Evolutionary conservation across 2,329 filamentous ascomycete species (phyloP), one percentile per base, ranked within the genome.

Genomic region (Phialophora tarda): DNA sequence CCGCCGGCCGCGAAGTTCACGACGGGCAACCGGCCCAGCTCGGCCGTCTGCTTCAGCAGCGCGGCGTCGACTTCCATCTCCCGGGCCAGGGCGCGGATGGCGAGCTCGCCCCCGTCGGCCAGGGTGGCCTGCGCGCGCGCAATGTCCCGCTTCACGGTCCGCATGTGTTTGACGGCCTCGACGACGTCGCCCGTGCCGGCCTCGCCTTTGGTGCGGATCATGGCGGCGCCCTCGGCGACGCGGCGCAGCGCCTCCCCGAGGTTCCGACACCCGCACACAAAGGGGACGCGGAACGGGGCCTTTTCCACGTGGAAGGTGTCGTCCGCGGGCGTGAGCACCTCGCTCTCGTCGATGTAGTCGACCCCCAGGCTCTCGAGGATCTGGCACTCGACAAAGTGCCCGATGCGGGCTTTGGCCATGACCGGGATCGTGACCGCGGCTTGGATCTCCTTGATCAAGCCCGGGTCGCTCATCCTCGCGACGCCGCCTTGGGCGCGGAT

Each of bases 1-100:
- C 95, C 95, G n/a, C 95, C 95, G 3, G 95, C 95, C 0, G 95
- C 95, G 74, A 99, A 98, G 84, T 98, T 98, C 71, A 99, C 95
- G 0, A 98, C 94, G 2, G 95, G 95, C 62, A 99, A 83, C 59
- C 95, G 86, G 51, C 93, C 93, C 71, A 96, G 84, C 83, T 93
- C 88, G 1, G 93, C 94, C 0, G 92, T 94, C 84, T 97, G 88
- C 78, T 89, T 90, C 38, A 99, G 86, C 68, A 99, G 83, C 8
- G 88, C 86, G 65, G 88, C 91, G 64, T 95, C 90, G 63, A 87
- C 89, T 69, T 89, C 91, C 57, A 97, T 85, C 77, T 96, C 89
- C 73, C 93, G 89, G 6, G 94, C 94, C 67, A 93, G 84, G 48
- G 89, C 87, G 59, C 93, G 86, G 44, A 97, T 84, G 62, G 94